These are phyloP conservation scores for Erigeron canadensis DNA, from an alignment of 129 eudicot genomes.

Conservation along the genomic window DNA sequence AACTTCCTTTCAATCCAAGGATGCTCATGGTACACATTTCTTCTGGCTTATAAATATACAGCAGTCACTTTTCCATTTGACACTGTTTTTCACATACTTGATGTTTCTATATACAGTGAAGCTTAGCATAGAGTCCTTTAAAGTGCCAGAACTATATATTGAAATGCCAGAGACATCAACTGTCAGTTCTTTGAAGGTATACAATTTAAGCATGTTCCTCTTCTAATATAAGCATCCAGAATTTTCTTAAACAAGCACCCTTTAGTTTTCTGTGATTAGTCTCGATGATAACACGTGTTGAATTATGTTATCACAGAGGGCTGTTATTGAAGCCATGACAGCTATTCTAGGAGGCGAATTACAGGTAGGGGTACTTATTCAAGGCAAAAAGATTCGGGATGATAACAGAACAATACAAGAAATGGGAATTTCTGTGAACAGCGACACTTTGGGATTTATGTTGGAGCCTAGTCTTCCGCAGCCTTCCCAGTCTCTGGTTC, in stretches of 20 bases:
- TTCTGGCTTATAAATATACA: constrained; percentile 7
- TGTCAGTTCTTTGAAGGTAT: constrained; percentile 91
- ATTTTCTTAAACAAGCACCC: constrained; percentile 4
- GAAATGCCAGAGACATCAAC: constrained; percentile 95
- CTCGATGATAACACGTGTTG: background rate
- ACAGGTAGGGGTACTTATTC: constrained; percentile 80
- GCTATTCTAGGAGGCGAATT: constrained; percentile 76
- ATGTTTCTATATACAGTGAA: constrained; percentile 57
- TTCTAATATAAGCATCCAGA: constrained; percentile 6
- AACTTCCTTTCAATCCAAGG: constrained; percentile 41
- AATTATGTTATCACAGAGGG: constrained; percentile 46
- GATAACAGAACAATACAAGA: constrained; percentile 79
- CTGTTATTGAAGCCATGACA: constrained; percentile 78
- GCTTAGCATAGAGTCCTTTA: constrained; percentile 84
- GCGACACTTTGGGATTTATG: constrained; percentile 62
- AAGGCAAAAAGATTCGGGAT: constrained; percentile 82
- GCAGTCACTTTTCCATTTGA: background rate
- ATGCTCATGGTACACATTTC: constrained; percentile 58
- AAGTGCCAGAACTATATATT: constrained; percentile 85
- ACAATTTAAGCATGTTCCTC: background rate
- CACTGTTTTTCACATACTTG: constrained; percentile 30
- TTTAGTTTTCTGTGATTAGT: background rate
- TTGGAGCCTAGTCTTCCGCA: constrained; percentile 68
- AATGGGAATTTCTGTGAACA: constrained; percentile 60
- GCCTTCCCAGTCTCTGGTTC: constrained; percentile 28